Base-by-base conservation (phyloP, 345 rosid species). In the Pelargonium nanum region DNA sequence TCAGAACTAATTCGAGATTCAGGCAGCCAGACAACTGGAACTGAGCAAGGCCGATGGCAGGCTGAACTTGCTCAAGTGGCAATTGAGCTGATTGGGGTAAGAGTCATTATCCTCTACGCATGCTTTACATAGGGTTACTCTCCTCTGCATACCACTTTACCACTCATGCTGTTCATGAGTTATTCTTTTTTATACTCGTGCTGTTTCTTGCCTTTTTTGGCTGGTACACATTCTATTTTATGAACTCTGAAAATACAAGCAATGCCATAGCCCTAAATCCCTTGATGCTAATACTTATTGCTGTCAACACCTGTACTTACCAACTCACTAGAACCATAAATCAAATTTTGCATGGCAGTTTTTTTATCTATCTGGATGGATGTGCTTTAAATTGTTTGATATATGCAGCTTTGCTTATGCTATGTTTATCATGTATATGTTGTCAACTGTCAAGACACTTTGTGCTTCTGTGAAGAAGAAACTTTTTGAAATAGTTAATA, bases 1-100 rank as follows among this genome's bases (percentile, higher is more conserved):
- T 93, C 99, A 4, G 99, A 93, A 78, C 78, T 93, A 32, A 87
- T 93, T 60, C 91, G 99, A 62, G 99, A 85, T 70, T 76, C 96
- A 24, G 91, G 97, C 68, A 78, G 88, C 70, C 94, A 85, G 74
- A 68, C 83, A 52, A 65, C 78, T 70, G 98, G 88, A 75, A 79
- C 80, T 54, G 97, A 89, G 34, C 99, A 89, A 72, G 84, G 83
- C 63, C 83, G 88, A 72, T 93, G 99, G 99, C 97, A 89, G 75
- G 78, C 89, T 63, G 96, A 93, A 69, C 94, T 93, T 74, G 80
- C 91, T 21, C 97, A 87, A 77, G 85, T 85, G 75, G 99, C 99
- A 4, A 85, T 93, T 71, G 99, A 93, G 80, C 89, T 93, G 32
- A 93, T 93, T 55, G 85, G 81, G 75, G 99, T 93, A 80, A 80